Base-by-base conservation (phyloP, 2,329 filamentous ascomycete genomes). In the Fusarium veterinarium region DNA sequence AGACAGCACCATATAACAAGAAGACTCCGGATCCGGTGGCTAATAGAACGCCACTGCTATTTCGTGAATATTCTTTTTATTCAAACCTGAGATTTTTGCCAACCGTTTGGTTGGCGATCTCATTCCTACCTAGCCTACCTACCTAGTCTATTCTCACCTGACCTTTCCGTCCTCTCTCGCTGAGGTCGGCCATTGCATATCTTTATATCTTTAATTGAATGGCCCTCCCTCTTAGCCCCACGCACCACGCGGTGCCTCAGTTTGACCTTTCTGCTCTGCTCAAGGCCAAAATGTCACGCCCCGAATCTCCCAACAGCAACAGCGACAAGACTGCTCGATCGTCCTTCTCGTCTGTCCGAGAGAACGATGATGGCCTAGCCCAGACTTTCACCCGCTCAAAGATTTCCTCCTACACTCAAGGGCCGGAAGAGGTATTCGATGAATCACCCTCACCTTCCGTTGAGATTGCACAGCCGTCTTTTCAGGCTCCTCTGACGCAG, bases 381-480 rank as follows among this genome's bases (percentile, higher is more conserved):
- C 90, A 92, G 82, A 88, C 87, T 61, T 92, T 92, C 72, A 91
- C 89, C 55, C 86, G 86, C 60, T 88, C 88, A 78, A 91, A 91
- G 80, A 82, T 91, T 69, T 91, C 90, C 40, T 89, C 87, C 61
- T 91, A 90, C 76, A 83, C 83, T 49, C 80, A 82, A 63, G 79
- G 80, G 33, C 80, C 84, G 73, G 88, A 90, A 75, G 84, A 87
- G 61, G 84, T 86, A 76, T 88, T 90, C 75, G 83, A 85, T 74
- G 83, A 86, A 71, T 84, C 85, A 59, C 80, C 84, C n/a, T 78
- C 80, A 60, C 80, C 84, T n/a, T 78, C 80, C 73, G 67, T 72
- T 78, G 83, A 85, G 77, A 81, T 84, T 75, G 78, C 83, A 66
- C 80, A 81, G 73, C 81, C 85, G 55, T 82, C 84, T 69, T 89